Percentiles rank a stretch among this genome's conserved stretches.
Evolutionary conservation across 305 asterid genomes (phyloP).

Genomic region (Fraxinus albicans): DNA sequence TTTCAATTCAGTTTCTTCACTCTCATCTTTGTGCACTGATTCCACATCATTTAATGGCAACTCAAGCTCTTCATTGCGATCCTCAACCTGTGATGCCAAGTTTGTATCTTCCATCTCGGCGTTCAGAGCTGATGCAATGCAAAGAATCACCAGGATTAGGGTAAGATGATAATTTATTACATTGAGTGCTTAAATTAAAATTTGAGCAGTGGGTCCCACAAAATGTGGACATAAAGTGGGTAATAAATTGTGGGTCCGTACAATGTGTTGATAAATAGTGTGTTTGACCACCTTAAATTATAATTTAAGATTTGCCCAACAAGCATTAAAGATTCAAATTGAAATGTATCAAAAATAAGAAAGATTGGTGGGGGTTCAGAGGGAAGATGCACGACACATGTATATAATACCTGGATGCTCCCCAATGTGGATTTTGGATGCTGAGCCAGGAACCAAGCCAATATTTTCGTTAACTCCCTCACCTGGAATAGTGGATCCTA

Average conservation of each 20-base stretch:
- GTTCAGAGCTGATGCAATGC: slow-evolving; percentile 45
- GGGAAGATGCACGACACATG: slow-evolving; percentile 4
- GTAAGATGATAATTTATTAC: background rate
- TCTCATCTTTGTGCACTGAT: slow-evolving; percentile 27
- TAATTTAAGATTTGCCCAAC: background rate
- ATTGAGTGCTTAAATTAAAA: background rate
- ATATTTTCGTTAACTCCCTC: slow-evolving; percentile 37
- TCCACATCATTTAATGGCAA: slow-evolving; percentile 29
- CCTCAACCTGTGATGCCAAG: slow-evolving; percentile 29
- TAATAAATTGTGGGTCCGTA: background rate
- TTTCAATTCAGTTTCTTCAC: slow-evolving; percentile 32
- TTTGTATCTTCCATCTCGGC: slow-evolving; percentile 39
- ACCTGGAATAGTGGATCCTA: slow-evolving; percentile 28
- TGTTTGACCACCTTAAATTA: background rate
- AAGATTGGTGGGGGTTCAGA: background rate
- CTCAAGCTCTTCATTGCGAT: slow-evolving; percentile 31
- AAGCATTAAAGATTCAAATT: background rate
- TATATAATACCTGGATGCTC: slow-evolving; percentile 42
- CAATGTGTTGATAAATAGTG: background rate
- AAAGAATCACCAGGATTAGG: slow-evolving; percentile 21
- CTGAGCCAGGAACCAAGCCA: slow-evolving; percentile 37
- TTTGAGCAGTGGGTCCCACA: background rate
- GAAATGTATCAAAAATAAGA: slow-evolving; percentile 12
- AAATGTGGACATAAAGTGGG: background rate
- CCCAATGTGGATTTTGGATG: slow-evolving; percentile 29